Base-by-base conservation (phyloP, 768 basidiomycete genomes). In the Agrocybe praecox region DNA sequence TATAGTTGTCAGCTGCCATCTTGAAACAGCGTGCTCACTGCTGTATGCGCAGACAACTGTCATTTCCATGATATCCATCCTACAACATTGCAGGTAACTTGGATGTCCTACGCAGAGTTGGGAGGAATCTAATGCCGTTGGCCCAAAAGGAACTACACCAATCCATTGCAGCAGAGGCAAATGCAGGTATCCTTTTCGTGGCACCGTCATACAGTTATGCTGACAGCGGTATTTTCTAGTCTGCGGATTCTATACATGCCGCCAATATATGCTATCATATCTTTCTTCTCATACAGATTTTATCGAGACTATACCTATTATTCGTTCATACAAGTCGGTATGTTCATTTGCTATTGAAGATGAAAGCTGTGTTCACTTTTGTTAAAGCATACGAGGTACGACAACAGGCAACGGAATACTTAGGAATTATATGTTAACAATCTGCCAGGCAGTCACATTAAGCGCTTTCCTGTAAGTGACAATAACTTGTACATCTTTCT, bases 191-290 rank as follows among this genome's bases (percentile, higher is more conserved):
- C 14, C 49, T 46, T 43, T 42, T 46, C 22, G 21, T 21, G 44
- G 23, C 55, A 43, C 29, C 23, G 18, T 21, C 46, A 17, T 34
- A 52, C 29, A 45, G 32, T 36, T 47, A 29, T 2, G 24, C 18
- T 40, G 46, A 47, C 10, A 18, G 40, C 3, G 14, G 29, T 29
- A 21, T 29, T 33, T 50, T 45, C 14, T 65, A 91, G 89, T 56
- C 63, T 92, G n/a, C 85, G 92, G 56, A 85, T 94, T 46, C 66
- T 94, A 60, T 92, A 91, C 63, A 90, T 94, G 91, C 92, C 92
- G 2, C 83, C 86, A 1, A 78, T 94, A 43, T 94, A 90, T 68
- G 88, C 87, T 23, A 74, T 94, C 59, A 83, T 95, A 48, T 92
- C 91, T 1, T 96, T 95, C 75, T 82, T 91, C 63, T 90, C 90